Conservation (phyloP, 148 eudicot genomes). For the Pharnaceum exiguum region DNA sequence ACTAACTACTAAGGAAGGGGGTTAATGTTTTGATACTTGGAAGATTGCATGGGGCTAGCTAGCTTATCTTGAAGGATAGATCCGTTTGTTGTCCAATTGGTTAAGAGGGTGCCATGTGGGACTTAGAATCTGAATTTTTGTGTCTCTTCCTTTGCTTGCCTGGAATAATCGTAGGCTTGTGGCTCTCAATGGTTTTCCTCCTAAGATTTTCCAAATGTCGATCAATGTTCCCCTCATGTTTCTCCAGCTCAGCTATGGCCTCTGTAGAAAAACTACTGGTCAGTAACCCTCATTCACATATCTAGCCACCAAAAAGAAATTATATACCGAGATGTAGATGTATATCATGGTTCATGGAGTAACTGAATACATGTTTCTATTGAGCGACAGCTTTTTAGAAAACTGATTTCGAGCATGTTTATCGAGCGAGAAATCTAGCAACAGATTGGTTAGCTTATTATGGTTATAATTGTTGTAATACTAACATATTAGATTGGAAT, state of each 20-base stretch:
- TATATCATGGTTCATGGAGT: too few relatives aligned
- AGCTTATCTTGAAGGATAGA: constrained; percentile 35
- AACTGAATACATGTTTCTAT: too few relatives aligned
- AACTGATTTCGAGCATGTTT: too few relatives aligned
- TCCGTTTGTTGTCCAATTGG: constrained; percentile 45
- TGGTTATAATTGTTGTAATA: too few relatives aligned
- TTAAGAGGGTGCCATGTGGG: constrained; percentile 50
- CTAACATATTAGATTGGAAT: too few relatives aligned
- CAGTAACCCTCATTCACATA: too few relatives aligned
- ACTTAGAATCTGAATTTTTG: constrained; percentile 31
- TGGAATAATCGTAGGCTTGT: constrained; percentile 38
- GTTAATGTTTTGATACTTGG: constrained; percentile 1
- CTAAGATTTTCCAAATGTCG: constrained; percentile 4
- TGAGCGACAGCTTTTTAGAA: too few relatives aligned
- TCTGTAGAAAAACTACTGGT: too few relatives aligned
- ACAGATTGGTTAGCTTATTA: too few relatives aligned
- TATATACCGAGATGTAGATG: background rate
- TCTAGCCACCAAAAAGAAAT: background rate
- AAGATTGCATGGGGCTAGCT: background rate
- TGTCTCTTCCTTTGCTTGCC: constrained; percentile 17
- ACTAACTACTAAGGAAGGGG: background rate
- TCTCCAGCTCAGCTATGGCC: background rate
- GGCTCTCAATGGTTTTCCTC: constrained; percentile 29
- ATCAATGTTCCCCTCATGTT: background rate
- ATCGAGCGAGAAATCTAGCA: too few relatives aligned